phyloP scores from a whole-genome alignment of 805 yeast species.

The Lipomyces chichibuensis region DNA sequence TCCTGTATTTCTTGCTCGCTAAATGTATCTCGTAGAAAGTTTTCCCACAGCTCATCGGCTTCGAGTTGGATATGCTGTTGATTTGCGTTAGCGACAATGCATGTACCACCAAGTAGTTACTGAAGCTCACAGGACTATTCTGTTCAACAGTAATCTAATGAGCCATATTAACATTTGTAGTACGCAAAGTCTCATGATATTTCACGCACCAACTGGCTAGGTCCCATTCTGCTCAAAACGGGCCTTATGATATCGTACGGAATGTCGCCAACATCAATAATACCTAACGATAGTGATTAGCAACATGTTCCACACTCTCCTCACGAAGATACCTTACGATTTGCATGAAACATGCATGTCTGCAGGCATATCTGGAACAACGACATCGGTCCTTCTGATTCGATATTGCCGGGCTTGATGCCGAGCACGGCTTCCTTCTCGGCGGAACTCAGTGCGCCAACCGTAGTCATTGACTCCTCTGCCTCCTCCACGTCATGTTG shows the following conservation, averaged over 20 bases:
- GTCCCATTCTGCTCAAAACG: constrained; percentile 41
- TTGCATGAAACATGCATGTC: constrained; percentile 37
- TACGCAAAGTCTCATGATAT: not conserved
- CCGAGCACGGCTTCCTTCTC: constrained; percentile 3
- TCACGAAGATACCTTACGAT: constrained; percentile 31
- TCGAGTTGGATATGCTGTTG: constrained; percentile 38
- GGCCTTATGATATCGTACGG: constrained; percentile 47
- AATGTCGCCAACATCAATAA: constrained; percentile 47
- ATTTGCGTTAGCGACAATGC: not conserved
- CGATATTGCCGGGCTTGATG: not conserved
- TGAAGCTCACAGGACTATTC: constrained; percentile 32
- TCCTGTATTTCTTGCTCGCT: constrained; percentile 38
- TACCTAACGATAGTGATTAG: constrained; percentile 32
- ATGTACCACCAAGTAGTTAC: not conserved
- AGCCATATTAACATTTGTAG: not conserved
- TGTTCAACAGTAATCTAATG: constrained; percentile 21
- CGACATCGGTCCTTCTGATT: constrained; percentile 7
- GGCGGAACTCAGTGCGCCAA: constrained; percentile 4
- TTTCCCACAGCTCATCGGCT: constrained; percentile 45
- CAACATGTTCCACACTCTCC: not conserved
- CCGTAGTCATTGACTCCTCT: not conserved
- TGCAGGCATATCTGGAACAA: constrained; percentile 34
- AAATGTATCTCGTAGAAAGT: constrained; percentile 42
- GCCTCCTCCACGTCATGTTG: constrained; percentile 4
- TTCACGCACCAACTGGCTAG: constrained; percentile 42